These are phyloP conservation scores for Aspergillus intermedius DNA, from an alignment of 2,329 filamentous ascomycete genomes.

Conservation along the genomic window DNA sequence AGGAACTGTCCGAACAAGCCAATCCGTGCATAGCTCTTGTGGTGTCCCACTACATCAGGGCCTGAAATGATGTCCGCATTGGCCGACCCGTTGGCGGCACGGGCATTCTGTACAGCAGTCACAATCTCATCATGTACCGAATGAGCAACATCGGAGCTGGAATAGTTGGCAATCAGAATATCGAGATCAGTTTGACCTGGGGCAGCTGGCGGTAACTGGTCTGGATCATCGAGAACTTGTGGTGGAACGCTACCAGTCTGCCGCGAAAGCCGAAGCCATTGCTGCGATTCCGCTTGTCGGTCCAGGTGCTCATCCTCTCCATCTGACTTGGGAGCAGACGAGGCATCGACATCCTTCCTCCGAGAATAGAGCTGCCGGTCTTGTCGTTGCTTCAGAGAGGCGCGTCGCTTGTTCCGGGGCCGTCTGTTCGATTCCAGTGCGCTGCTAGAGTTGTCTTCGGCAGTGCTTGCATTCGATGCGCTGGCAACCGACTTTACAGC, in stretches of 20 bases:
- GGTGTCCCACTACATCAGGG: constrained; percentile 47
- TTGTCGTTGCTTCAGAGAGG: constrained; percentile 78
- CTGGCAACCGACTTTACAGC: constrained; percentile 89
- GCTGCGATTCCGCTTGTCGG: constrained; percentile 43
- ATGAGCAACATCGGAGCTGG: constrained; percentile 67
- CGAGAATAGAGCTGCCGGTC: constrained; percentile 86
- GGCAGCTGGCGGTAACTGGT: constrained; percentile 54
- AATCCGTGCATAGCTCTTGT: constrained; percentile 76
- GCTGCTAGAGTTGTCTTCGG: constrained; percentile 57
- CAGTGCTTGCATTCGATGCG: constrained; percentile 64
- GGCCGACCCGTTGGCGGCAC: constrained; percentile 59
- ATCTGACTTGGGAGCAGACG: constrained; percentile 56
- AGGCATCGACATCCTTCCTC: constrained; percentile 56
- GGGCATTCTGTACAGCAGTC: constrained; percentile 58
- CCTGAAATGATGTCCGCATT: constrained; percentile 50
- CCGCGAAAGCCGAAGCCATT: constrained; percentile 55
- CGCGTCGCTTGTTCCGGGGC: constrained; percentile 63
- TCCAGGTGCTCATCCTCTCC: constrained; percentile 52
- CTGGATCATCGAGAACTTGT: constrained; percentile 63
- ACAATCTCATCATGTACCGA: constrained; percentile 72
- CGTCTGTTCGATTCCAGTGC: constrained; percentile 56
- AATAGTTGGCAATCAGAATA: constrained; percentile 68
- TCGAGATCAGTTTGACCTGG: constrained; percentile 71
- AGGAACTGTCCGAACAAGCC: constrained; percentile 75
- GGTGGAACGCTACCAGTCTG: constrained; percentile 50